A percentile compares a stretch with the other conserved stretches of the same genome.
Evolutionary conservation across 306 rosid genomes (phyloP).

Genomic region (Pyrus communis): DNA sequence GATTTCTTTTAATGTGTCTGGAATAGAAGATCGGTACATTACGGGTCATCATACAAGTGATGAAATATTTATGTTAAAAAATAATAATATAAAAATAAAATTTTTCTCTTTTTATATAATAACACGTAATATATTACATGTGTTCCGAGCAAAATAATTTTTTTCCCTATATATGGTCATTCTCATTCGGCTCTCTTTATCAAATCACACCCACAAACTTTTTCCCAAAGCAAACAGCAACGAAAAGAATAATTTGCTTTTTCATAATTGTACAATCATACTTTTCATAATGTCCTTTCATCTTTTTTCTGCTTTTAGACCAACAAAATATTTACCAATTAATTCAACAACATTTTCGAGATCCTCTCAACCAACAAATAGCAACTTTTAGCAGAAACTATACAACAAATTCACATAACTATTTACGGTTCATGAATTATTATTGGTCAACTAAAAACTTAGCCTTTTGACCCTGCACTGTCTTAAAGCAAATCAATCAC

Average conservation of each 20-base stretch:
- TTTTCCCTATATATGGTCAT: too few relatives aligned
- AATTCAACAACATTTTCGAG: not conserved
- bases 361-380: not conserved
- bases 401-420: not conserved
- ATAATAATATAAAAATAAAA: too few relatives aligned
- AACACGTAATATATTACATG: rapidly evolving
- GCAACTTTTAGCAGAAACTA: too few relatives aligned
- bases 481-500: not conserved
- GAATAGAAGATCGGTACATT: rapidly evolving
- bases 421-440: not conserved
- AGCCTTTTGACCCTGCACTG: not conserved
- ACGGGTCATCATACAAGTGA: rapidly evolving
- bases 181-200: not conserved
- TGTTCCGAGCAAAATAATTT: too few relatives aligned
- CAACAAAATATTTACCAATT: not conserved
- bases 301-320: not conserved
- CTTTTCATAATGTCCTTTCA: not conserved
- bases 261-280: not conserved
- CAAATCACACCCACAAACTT: not conserved
- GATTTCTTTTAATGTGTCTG: too few relatives aligned
- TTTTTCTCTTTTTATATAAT: too few relatives aligned
- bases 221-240: not conserved
- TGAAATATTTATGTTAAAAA: too few relatives aligned
- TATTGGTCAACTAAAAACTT: not conserved
- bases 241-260: not conserved